These are phyloP conservation scores for Lepidium campestre DNA, from an alignment of 441 rosid species.

Conservation along the genomic window DNA sequence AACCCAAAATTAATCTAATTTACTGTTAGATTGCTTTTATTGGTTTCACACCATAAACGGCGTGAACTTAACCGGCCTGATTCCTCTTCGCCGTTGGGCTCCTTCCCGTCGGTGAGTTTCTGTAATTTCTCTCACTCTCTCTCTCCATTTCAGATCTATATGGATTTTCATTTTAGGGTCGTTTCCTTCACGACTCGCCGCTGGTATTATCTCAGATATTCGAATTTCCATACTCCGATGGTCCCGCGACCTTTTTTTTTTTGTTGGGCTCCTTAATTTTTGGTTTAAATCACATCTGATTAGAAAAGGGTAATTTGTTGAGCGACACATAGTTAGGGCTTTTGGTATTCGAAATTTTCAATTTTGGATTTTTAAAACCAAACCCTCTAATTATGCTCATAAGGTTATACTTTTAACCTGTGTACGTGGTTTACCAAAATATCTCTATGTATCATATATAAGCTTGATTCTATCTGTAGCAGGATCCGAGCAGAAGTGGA, in stretches of 20 bases:
- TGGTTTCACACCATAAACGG: neutral
- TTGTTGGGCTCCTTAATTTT: neutral
- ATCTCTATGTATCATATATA: neutral
- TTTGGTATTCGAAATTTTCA: neutral
- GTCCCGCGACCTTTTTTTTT: neutral
- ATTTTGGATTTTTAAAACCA: neutral
- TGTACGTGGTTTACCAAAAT: no score
- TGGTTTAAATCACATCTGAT: neutral
- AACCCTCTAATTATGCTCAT: no score
- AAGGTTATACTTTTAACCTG: no score
- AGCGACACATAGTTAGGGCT: slow-evolving; percentile 15
- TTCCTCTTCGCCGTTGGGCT: neutral
- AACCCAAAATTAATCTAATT: neutral
- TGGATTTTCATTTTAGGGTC: neutral
- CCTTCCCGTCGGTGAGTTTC: slow-evolving; percentile 1
- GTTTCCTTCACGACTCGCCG: neutral
- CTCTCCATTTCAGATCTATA: neutral
- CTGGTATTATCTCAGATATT: neutral
- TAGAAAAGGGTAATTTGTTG: neutral
- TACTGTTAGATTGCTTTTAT: neutral
- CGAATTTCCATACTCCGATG: neutral
- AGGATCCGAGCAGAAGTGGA: slow-evolving; percentile 9
- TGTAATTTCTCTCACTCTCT: neutral
- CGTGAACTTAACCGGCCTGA: slow-evolving; percentile 3
- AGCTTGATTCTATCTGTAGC: neutral